Conservation (phyloP, 495 filamentous ascomycete genomes). For the Aspergillus wentii region DNA sequence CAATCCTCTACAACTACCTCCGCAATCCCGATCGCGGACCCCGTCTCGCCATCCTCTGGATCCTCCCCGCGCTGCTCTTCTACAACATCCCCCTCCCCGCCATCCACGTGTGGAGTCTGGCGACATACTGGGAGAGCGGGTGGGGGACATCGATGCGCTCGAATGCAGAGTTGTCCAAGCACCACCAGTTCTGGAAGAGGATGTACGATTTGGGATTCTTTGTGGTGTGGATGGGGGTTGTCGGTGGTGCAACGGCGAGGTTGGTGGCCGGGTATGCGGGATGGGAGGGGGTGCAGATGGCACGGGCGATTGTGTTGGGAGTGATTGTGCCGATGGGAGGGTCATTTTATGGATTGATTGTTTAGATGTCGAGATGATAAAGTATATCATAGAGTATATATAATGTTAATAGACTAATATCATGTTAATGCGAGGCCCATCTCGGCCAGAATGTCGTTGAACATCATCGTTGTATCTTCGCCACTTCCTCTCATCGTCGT, state of each 20-base stretch:
- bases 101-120: slow-evolving; percentile 27
- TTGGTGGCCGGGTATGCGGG: slow-evolving; percentile 11
- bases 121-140: slow-evolving; percentile 24
- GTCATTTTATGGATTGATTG: slow-evolving; percentile 17
- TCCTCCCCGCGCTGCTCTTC: slow-evolving; percentile 20
- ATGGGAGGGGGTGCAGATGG: slow-evolving; percentile 9
- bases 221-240: slow-evolving; percentile 23
- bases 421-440: too few relatives aligned
- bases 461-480: too few relatives aligned
- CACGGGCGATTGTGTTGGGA: slow-evolving; percentile 10
- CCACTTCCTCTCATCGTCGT: too few relatives aligned
- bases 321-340: slow-evolving; percentile 12
- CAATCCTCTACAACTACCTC: slow-evolving; percentile 21
- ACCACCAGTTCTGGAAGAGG: slow-evolving; percentile 17
- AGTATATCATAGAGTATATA: too few relatives aligned
- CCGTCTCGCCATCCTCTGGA: slow-evolving; percentile 16
- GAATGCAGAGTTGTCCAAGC: slow-evolving; percentile 12
- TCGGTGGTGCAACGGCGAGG: slow-evolving; percentile 14
- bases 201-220: slow-evolving; percentile 23
- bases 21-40: slow-evolving; percentile 21
- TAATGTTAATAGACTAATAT: too few relatives aligned
- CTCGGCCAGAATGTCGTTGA: too few relatives aligned
- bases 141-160: slow-evolving; percentile 30
- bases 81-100: slow-evolving; percentile 27
- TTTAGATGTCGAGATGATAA: too few relatives aligned